Evolutionary conservation across 768 basidiomycete species (phyloP).

Genomic region (Trametes maxima): DNA sequence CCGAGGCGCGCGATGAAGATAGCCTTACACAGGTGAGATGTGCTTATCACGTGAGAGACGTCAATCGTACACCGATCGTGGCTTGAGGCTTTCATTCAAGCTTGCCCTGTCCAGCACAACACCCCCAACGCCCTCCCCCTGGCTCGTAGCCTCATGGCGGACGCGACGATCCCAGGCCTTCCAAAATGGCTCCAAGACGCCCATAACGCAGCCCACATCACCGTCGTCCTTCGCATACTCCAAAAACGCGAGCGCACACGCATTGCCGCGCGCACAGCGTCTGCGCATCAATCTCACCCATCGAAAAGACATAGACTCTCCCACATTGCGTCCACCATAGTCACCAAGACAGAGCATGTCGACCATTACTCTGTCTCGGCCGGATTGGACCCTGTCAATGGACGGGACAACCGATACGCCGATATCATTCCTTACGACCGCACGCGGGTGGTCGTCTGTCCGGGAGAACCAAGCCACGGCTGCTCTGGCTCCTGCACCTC

Average conservation of each 20-base stretch:
- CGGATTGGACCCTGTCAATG: conserved; percentile 49
- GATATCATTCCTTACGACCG: conserved; percentile 83
- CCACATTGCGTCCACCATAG: conserved; percentile 24
- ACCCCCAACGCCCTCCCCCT: background rate
- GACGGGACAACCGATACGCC: conserved; percentile 63
- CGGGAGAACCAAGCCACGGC: conserved; percentile 11
- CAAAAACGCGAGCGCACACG: conserved; percentile 42
- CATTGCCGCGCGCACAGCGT: conserved; percentile 34
- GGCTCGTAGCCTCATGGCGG: conserved; percentile 5
- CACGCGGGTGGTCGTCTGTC: conserved; percentile 63
- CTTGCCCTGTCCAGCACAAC: background rate
- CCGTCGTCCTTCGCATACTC: conserved; percentile 38
- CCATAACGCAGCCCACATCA: conserved; percentile 30
- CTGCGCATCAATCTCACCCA: conserved; percentile 25
- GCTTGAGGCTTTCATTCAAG: background rate
- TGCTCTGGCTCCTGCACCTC: conserved; percentile 10
- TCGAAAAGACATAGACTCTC: conserved; percentile 27
- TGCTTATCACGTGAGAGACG: background rate
- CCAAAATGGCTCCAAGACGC: conserved; percentile 34
- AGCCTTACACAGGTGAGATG: background rate
- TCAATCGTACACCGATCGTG: background rate
- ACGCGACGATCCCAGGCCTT: background rate
- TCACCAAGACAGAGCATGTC: conserved; percentile 27
- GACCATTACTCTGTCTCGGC: conserved; percentile 59
- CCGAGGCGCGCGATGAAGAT: background rate